Conservation (phyloP, 1,139 yeast genomes). For the Diutina neorugosa region DNA sequence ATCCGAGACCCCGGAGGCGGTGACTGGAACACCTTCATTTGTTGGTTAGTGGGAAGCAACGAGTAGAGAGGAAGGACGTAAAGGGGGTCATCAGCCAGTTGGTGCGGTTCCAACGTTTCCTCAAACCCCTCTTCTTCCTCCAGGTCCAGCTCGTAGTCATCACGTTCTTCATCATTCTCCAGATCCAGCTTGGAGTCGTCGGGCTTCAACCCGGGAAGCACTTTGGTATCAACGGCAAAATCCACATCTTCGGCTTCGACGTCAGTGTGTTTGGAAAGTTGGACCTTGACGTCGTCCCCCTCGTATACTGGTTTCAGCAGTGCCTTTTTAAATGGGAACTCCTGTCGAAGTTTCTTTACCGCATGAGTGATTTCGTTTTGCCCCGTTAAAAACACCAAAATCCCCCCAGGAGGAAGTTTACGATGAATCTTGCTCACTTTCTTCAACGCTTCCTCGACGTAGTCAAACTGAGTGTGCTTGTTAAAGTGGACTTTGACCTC, state of each 20-base stretch:
- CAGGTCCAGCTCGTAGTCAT: conserved; percentile 18
- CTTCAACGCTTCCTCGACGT: conserved; percentile 75
- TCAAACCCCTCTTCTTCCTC: conserved; percentile 89
- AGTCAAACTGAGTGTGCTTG: conserved; percentile 63
- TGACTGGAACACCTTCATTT: conserved; percentile 79
- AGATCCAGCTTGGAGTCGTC: too few relatives aligned
- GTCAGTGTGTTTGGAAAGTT: conserved; percentile 50
- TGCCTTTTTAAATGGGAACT: conserved; percentile 48
- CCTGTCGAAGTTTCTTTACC: conserved; percentile 55
- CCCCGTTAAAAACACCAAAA: conserved; percentile 84
- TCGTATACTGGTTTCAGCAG: conserved; percentile 11
- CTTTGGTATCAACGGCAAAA: conserved; percentile 41
- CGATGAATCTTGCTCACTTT: conserved; percentile 83
- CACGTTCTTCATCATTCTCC: conserved; percentile 13
- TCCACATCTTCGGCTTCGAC: conserved; percentile 86
- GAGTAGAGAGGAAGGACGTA: conserved; percentile 91
- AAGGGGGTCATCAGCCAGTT: conserved; percentile 68
- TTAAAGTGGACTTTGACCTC: conserved; percentile 92
- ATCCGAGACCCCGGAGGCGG: conserved; percentile 82
- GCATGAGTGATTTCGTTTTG: conserved; percentile 78
- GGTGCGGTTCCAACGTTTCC: conserved; percentile 64
- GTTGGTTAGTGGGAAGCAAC: conserved; percentile 81
- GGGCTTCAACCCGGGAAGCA: conserved; percentile 11
- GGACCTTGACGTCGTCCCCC: conserved; percentile 26
- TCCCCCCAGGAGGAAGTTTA: conserved; percentile 87